Percentiles rank a stretch among this genome's conserved stretches.
phyloP scores from a whole-genome alignment of 2,329 filamentous ascomycete genomes.

The Gaeumannomyces sp. region DNA sequence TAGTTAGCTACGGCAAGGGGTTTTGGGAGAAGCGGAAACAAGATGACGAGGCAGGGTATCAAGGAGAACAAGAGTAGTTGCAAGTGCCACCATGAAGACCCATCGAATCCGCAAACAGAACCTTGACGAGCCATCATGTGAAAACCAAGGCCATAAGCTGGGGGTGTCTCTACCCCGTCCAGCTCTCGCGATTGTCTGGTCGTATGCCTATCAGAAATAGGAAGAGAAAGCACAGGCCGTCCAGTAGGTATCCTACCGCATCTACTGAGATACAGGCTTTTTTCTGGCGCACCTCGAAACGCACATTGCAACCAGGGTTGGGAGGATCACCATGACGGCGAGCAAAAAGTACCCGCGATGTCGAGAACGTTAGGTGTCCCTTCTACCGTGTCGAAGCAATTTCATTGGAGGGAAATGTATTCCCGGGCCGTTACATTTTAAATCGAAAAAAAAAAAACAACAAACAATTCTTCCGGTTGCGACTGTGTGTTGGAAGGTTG shows the following conservation, averaged over 20 bases:
- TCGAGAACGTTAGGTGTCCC: too few species aligned
- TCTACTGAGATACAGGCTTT: too few species aligned
- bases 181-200: too few species aligned
- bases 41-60: conserved; percentile 18
- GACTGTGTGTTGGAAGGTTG: not conserved
- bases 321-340: too few species aligned
- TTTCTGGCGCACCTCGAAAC: too few species aligned
- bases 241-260: too few species aligned
- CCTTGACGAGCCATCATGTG: not conserved
- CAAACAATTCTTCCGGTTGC: not conserved
- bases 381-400: too few species aligned
- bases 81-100: not conserved
- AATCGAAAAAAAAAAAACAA: not conserved
- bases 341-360: too few species aligned
- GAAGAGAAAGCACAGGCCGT: too few species aligned
- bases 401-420: not conserved
- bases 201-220: too few species aligned
- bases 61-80: not conserved
- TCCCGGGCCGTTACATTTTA: not conserved
- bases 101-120: not conserved
- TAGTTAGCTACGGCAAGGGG: conserved; percentile 62
- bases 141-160: not conserved
- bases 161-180: too few species aligned
- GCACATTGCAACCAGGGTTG: too few species aligned
- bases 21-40: conserved; percentile 52